Percentiles rank a stretch among this genome's conserved stretches.
phyloP scores from a whole-genome alignment of 1,284 basidiomycete genomes.

The Tilletia walkeri region DNA sequence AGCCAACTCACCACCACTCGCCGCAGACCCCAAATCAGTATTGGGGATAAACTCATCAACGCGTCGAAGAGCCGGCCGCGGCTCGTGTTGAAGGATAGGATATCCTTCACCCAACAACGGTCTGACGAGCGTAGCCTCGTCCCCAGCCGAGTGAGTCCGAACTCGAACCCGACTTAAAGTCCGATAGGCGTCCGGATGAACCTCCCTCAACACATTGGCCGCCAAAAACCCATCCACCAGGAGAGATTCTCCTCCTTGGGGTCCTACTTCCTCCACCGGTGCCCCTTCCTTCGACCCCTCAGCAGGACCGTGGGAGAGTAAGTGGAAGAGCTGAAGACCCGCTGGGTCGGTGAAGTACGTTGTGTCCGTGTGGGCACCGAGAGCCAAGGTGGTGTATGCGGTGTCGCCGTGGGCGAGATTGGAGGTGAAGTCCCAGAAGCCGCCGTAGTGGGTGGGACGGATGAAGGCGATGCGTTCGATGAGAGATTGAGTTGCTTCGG shows the following conservation, averaged over 20 bases:
- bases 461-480: slow-evolving; percentile 79
- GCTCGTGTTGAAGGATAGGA: slow-evolving; percentile 62
- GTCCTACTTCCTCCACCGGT: slow-evolving; percentile 57
- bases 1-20: not conserved
- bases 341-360: slow-evolving; percentile 72
- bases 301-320: slow-evolving; percentile 64
- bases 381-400: slow-evolving; percentile 77
- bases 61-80: slow-evolving; percentile 19
- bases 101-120: slow-evolving; percentile 40
- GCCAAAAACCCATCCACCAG: slow-evolving; percentile 93
- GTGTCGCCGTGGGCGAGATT: slow-evolving; percentile 82
- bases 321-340: slow-evolving; percentile 90
- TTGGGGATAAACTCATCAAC: not conserved
- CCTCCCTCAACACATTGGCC: slow-evolving; percentile 72
- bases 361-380: slow-evolving; percentile 91
- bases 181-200: slow-evolving; percentile 72
- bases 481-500: slow-evolving; percentile 80
- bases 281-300: slow-evolving; percentile 12
- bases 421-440: slow-evolving; percentile 96
- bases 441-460: slow-evolving; percentile 84
- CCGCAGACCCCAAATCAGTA: not conserved
- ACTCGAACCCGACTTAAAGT: slow-evolving; percentile 71
- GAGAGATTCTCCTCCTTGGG: slow-evolving; percentile 79
- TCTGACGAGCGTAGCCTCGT: slow-evolving; percentile 42
- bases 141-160: slow-evolving; percentile 75